Evolutionary conservation across 306 rosid genomes (phyloP).

Genomic region (Trifolium dubium): DNA sequence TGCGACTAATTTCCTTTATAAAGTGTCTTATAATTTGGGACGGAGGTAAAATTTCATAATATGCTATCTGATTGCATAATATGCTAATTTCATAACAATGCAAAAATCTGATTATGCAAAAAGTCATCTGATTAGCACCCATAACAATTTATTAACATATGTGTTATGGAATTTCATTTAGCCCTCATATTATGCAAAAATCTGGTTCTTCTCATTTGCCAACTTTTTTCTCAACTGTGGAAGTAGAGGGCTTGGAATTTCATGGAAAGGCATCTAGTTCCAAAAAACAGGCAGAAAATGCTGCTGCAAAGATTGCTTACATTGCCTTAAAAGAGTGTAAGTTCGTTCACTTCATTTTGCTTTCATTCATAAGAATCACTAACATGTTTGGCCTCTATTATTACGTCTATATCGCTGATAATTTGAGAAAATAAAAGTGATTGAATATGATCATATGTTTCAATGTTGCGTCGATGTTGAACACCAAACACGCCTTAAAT

Average conservation of each 20-base stretch:
- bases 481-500: neutral
- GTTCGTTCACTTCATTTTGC: neutral
- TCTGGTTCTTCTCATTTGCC: too few species aligned
- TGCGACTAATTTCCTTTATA: too few species aligned
- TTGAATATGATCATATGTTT: neutral
- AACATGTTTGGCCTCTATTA: neutral
- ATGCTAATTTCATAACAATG: too few species aligned
- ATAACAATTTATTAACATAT: too few species aligned
- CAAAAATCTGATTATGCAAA: too few species aligned
- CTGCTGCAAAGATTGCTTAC: constrained; percentile 58
- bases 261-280: constrained; percentile 47
- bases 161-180: too few species aligned
- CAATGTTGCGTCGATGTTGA: neutral
- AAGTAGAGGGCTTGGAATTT: constrained; percentile 50
- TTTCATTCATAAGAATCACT: neutral
- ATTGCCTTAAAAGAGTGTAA: constrained; percentile 44
- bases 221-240: constrained; percentile 36
- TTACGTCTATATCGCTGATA: neutral
- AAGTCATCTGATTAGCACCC: too few species aligned
- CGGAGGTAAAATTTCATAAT: too few species aligned
- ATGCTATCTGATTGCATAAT: too few species aligned
- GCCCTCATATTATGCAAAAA: too few species aligned
- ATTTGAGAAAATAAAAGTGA: too few species aligned
- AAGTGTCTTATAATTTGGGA: too few species aligned
- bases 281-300: constrained; percentile 52